These are phyloP conservation scores for Malassezia furfur DNA, from an alignment of 1,284 basidiomycete genomes.

Conservation along the genomic window DNA sequence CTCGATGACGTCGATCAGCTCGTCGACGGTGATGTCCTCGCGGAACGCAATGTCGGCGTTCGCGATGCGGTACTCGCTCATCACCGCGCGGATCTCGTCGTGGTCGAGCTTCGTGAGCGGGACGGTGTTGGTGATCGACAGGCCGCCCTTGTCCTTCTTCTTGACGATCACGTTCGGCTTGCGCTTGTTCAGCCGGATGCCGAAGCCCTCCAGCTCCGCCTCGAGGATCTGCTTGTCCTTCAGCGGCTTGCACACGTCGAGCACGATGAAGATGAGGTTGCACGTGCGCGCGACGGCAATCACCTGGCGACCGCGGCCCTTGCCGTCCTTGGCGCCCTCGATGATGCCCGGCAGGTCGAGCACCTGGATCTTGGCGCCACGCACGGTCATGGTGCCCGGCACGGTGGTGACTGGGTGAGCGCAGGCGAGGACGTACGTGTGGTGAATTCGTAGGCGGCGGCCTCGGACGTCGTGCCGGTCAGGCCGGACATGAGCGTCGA, in stretches of 20 bases:
- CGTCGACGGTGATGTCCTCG: constrained; percentile 83
- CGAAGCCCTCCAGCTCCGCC: constrained; percentile 86
- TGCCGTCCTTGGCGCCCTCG: constrained; percentile 95
- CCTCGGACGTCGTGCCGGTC: constrained; percentile 92
- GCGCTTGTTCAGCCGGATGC: constrained; percentile 88
- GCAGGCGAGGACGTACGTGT: constrained; percentile 41
- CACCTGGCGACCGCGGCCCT: constrained; percentile 92
- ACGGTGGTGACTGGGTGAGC: constrained; percentile 56
- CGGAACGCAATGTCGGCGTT: constrained; percentile 92
- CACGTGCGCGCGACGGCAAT: constrained; percentile 91
- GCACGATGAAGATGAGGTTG: constrained; percentile 95
- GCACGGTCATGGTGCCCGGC: constrained; percentile 83
- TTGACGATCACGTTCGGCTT: constrained; percentile 71
- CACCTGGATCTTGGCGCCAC: constrained; percentile 71
- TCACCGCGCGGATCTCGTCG: constrained; percentile 90
- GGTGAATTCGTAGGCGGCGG: constrained; percentile 98
- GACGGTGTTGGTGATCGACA: constrained; percentile 52
- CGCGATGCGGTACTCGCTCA: constrained; percentile 78
- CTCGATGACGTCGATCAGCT: constrained; percentile 64
- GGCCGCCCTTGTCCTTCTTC: constrained; percentile 86
- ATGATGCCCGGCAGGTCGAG: constrained; percentile 78
- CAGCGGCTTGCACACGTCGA: constrained; percentile 93
- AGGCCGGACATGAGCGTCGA: constrained; percentile 91
- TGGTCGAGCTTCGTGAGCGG: constrained; percentile 93
- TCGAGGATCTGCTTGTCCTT: constrained; percentile 85